These are phyloP conservation scores for Lepraria neglecta DNA, from an alignment of 495 filamentous ascomycete species.

Conservation along the genomic window DNA sequence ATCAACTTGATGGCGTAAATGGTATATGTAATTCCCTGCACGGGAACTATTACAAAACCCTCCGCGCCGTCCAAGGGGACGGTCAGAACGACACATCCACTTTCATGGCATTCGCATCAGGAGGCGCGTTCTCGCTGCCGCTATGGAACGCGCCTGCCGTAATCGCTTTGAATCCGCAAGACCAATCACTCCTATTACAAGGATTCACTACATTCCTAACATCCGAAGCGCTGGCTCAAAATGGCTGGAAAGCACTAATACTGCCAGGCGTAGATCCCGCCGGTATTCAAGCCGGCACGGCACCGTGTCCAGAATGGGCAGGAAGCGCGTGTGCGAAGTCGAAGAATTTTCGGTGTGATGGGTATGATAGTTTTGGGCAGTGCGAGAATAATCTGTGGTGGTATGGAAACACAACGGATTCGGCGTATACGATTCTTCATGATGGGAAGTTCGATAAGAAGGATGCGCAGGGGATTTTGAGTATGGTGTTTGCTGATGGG, in stretches of 20 bases:
- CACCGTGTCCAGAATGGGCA: conserved; percentile 9
- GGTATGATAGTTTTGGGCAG: conserved; percentile 7
- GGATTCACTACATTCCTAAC: conserved; percentile 14
- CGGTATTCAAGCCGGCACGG: neutral
- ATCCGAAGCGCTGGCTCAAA: conserved; percentile 5
- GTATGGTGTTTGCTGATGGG: conserved; percentile 2
- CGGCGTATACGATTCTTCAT: conserved; percentile 10
- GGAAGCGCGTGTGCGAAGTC: neutral
- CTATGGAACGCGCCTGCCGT: neutral
- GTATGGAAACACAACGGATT: conserved; percentile 13
- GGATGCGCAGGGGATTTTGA: neutral
- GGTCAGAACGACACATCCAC: conserved; percentile 9
- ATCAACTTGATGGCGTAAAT: conserved; percentile 11
- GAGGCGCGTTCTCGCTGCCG: conserved; percentile 3
- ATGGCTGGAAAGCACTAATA: conserved; percentile 16
- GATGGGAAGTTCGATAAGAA: neutral
- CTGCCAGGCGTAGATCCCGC: conserved; percentile 13
- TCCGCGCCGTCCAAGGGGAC: conserved; percentile 1
- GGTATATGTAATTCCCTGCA: conserved; percentile 8
- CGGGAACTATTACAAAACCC: neutral
- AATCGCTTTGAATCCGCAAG: neutral
- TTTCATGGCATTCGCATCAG: conserved; percentile 13
- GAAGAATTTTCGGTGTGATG: conserved; percentile 3
- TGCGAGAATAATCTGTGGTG: conserved; percentile 16
- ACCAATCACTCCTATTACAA: conserved; percentile 1